Conservation (phyloP, 139 green algal species). For the Closterium sp. region DNA sequence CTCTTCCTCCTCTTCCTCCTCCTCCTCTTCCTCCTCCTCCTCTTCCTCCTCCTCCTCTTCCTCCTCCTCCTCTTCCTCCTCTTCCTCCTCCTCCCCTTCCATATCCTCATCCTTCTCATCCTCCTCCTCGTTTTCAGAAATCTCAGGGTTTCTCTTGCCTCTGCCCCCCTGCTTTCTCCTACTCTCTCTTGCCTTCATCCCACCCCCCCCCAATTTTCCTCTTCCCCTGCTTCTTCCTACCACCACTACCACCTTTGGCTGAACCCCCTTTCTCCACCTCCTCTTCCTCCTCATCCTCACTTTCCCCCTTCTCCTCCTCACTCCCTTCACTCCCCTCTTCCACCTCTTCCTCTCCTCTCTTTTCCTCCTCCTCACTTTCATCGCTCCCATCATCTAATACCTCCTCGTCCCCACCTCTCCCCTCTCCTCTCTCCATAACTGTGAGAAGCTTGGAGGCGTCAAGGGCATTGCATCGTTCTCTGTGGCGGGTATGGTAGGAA, state of each 20-base stretch:
- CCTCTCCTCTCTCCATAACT: background rate
- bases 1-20: too few species aligned
- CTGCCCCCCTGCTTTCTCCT: slow-evolving; percentile 3
- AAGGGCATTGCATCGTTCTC: background rate
- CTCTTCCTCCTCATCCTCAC: background rate
- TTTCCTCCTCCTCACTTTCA: background rate
- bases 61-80: too few species aligned
- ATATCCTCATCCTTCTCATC: background rate
- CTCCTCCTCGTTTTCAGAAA: background rate
- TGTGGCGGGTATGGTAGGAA: background rate
- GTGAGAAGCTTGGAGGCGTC: background rate
- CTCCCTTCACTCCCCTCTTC: background rate
- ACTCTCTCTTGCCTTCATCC: background rate
- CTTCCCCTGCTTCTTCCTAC: too few species aligned
- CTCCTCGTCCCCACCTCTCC: background rate
- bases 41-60: too few species aligned
- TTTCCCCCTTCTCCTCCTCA: background rate
- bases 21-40: too few species aligned
- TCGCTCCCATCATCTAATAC: background rate
- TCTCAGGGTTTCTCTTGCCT: slow-evolving; percentile 1
- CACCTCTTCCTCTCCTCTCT: background rate
- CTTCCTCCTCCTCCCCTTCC: background rate
- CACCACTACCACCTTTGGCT: too few species aligned
- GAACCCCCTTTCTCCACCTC: background rate
- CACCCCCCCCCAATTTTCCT: background rate